Evolutionary conservation across 768 basidiomycete genomes (phyloP), one percentile per base, ranked within the genome.

Genomic region (Tulasnella sp.): DNA sequence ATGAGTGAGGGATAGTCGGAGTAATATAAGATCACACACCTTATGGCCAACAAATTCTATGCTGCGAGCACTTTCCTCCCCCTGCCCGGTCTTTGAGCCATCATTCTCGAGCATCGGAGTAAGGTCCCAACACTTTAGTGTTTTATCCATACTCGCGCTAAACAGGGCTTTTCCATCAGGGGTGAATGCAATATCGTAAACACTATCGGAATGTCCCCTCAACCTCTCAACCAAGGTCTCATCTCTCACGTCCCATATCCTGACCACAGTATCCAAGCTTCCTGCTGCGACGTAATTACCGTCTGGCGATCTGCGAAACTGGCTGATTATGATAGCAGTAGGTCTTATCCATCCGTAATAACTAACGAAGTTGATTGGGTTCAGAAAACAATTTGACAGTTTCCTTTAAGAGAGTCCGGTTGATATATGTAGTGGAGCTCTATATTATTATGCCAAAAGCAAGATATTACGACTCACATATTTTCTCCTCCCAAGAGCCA

Each of bases 1-100:
- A 8, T n/a, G 32, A 9, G 44, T 22, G 5, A n/a, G n/a, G 5
- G 39, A 5, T 5, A 40, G 39, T 6, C 12, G 22, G 39, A 41
- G 41, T 19, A 39, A 37, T 2, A 12, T 41, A 19, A 24, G 9
- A 13, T 65, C 48, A 63, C 71, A 50, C 53, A 79, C 78, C 66
- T 89, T 91, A 65, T 93, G 92, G 8, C 91, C 91, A 49, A 74
- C 78, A 59, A 91, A 81, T 58, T 86, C 83, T 74, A 85, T 82
- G 59, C 77, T 78, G 62, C 84, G 86, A 52, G 60, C 67, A 12
- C 71, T 63, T 46, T 63, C 72, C 63, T 74, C 68, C 60, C 76
- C 68, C 32, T 69, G 65, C 47, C 56, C 58, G 19, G 58, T 58
- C 25, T 53, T 44, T 45, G 56, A 56, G 12, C 31, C 20, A 10